These are phyloP conservation scores for Stephanodiscus triporus DNA, from an alignment of 108 stramenopile species.

Conservation along the genomic window DNA sequence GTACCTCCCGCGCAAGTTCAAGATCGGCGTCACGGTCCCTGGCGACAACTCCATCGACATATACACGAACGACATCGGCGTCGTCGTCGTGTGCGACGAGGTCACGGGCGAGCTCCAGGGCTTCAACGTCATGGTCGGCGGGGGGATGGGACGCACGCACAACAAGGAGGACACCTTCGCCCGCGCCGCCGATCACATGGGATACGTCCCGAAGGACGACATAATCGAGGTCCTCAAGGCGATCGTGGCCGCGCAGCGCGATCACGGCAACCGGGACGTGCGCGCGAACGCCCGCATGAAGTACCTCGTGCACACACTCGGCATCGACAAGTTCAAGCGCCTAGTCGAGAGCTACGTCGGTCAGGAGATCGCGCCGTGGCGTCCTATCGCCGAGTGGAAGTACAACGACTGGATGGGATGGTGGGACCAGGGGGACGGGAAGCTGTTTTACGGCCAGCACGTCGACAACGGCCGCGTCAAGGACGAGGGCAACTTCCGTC, in stretches of 20 bases:
- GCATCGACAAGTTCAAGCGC: conserved; percentile 90
- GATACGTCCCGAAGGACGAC: conserved; percentile 94
- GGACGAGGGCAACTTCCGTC: conserved; percentile 87
- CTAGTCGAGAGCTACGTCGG: conserved; percentile 95
- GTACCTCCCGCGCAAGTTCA: conserved; percentile 98
- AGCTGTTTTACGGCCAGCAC: conserved; percentile 93
- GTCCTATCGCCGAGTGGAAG: conserved; percentile 85
- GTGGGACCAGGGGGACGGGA: conserved; percentile 98
- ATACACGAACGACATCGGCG: conserved; percentile 97
- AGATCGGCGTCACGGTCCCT: conserved; percentile 97
- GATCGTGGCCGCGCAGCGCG: conserved; percentile 94
- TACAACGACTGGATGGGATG: conserved; percentile 99
- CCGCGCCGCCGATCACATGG: conserved; percentile 95
- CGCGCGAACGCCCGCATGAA: conserved; percentile 98
- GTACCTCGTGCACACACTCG: conserved; percentile 97
- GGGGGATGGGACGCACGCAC: conserved; percentile 98
- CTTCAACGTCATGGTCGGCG: conserved; percentile 96
- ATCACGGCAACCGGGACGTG: conserved; percentile 98
- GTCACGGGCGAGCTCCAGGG: conserved; percentile 79
- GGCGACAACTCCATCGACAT: conserved; percentile 97
- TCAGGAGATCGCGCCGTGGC: conserved; percentile 86
- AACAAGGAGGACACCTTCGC: conserved; percentile 98
- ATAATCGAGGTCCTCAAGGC: conserved; percentile 92
- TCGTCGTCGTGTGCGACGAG: conserved; percentile 84
- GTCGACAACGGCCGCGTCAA: conserved; percentile 96